phyloP scores from a whole-genome alignment of 2,329 filamentous ascomycete species.

The Curvularia sp. region DNA sequence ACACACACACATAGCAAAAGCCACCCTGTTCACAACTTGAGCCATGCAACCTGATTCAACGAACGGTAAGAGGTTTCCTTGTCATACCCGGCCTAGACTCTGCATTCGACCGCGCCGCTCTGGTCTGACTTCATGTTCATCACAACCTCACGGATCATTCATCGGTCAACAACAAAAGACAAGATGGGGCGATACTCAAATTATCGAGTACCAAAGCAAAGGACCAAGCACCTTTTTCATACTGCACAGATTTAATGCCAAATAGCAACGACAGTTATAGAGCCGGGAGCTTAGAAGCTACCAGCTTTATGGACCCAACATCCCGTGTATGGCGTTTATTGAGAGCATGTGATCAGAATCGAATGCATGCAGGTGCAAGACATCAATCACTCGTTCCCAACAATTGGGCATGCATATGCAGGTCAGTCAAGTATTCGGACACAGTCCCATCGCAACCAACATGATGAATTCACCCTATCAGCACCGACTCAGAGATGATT shows the following conservation, averaged over 20 bases:
- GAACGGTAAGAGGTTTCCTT: constrained; percentile 11
- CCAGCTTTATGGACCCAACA: not conserved
- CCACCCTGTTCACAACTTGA: not conserved
- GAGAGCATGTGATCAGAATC: constrained; percentile 23
- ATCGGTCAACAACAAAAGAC: not conserved
- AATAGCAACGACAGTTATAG: not conserved
- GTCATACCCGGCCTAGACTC: constrained; percentile 7
- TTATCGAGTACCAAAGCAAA: not conserved
- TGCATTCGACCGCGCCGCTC: constrained; percentile 12
- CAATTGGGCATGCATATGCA: constrained; percentile 21
- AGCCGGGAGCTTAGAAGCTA: not conserved
- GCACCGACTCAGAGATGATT: not conserved
- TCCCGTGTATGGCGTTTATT: constrained; percentile 9
- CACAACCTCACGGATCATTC: not conserved
- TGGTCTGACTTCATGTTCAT: not conserved
- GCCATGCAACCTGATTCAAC: not conserved
- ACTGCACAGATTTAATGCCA: not conserved
- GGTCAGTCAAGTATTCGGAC: constrained; percentile 14
- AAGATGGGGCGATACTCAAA: not conserved
- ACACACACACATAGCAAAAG: constrained; percentile 10
- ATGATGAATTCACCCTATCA: constrained; percentile 8
- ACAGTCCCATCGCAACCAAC: constrained; percentile 7
- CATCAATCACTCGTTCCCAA: constrained; percentile 13
- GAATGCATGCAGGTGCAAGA: constrained; percentile 25
- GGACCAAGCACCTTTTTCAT: not conserved